phyloP scores from a whole-genome alignment of 139 green algal species.

The Closterium sp. region DNA sequence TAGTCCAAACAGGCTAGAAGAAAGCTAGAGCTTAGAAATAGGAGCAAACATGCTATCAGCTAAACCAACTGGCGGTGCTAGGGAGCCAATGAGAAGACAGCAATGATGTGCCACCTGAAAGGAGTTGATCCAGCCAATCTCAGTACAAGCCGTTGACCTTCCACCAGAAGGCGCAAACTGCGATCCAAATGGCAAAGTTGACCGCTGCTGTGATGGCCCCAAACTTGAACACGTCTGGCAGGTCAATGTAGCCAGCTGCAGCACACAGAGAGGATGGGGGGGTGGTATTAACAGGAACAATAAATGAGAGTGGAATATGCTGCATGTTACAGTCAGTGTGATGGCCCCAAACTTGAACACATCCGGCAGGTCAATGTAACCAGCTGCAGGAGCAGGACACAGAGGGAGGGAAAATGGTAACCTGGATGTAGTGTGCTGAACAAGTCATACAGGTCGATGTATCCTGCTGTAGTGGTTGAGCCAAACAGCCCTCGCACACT shows the following conservation, averaged over 20 bases:
- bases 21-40: no score
- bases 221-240: slow-evolving; percentile 85
- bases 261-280: not conserved
- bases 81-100: not conserved
- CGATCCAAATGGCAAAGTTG: slow-evolving; percentile 87
- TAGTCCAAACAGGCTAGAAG: no score
- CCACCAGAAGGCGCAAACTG: slow-evolving; percentile 84
- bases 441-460: no score
- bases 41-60: not conserved
- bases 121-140: slow-evolving; percentile 1
- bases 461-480: no score
- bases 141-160: slow-evolving; percentile 83
- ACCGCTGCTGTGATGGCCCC: slow-evolving; percentile 86
- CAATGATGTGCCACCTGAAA: not conserved
- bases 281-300: not conserved
- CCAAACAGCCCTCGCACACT: not conserved
- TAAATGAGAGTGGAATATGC: no score
- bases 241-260: slow-evolving; percentile 75
- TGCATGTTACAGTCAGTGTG: slow-evolving; percentile 68
- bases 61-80: not conserved
- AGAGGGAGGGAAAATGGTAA: not conserved
- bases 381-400: slow-evolving; percentile 57
- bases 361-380: slow-evolving; percentile 74
- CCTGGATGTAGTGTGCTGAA: no score
- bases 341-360: slow-evolving; percentile 90